These are phyloP conservation scores for Ogataea philodendri DNA, from an alignment of 805 yeast genomes.

Conservation along the genomic window DNA sequence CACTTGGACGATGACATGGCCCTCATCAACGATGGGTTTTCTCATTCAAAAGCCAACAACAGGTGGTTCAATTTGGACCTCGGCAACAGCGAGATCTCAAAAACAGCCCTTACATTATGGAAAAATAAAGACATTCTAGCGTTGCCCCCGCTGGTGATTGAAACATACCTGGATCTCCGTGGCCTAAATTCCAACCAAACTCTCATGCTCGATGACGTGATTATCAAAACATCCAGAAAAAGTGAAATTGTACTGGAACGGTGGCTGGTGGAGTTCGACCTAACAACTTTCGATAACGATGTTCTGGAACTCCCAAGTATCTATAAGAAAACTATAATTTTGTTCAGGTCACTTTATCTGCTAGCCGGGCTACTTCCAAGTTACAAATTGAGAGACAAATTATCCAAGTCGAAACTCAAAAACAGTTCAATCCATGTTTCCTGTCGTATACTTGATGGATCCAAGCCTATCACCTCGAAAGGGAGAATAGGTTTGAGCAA, in stretches of 20 bases:
- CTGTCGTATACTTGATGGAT: constrained; percentile 70
- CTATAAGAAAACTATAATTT: constrained; percentile 69
- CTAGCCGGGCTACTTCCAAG: constrained; percentile 69
- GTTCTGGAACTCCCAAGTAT: constrained; percentile 60
- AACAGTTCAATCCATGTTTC: constrained; percentile 43
- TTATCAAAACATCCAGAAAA: constrained; percentile 60
- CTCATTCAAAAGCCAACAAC: constrained; percentile 41
- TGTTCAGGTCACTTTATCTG: constrained; percentile 73
- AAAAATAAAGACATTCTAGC: constrained; percentile 39
- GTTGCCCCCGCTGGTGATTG: constrained; percentile 84
- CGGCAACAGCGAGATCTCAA: constrained; percentile 33
- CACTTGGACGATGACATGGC: constrained; percentile 17
- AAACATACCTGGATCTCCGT: constrained; percentile 51
- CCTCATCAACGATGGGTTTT: constrained; percentile 5
- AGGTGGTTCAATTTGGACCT: constrained; percentile 65
- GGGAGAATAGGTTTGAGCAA: constrained; percentile 85
- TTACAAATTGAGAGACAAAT: constrained; percentile 51
- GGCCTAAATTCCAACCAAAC: constrained; percentile 25
- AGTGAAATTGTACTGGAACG: constrained; percentile 90
- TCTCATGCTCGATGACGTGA: constrained; percentile 35
- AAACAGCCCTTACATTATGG: constrained; percentile 69
- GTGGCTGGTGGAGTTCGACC: constrained; percentile 84
- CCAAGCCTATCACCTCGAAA: constrained; percentile 71
- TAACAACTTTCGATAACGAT: constrained; percentile 37
- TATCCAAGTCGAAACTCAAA: constrained; percentile 33